Conservation (phyloP, 2,329 filamentous ascomycete genomes). For the Graphiopsis chlorocephala region DNA sequence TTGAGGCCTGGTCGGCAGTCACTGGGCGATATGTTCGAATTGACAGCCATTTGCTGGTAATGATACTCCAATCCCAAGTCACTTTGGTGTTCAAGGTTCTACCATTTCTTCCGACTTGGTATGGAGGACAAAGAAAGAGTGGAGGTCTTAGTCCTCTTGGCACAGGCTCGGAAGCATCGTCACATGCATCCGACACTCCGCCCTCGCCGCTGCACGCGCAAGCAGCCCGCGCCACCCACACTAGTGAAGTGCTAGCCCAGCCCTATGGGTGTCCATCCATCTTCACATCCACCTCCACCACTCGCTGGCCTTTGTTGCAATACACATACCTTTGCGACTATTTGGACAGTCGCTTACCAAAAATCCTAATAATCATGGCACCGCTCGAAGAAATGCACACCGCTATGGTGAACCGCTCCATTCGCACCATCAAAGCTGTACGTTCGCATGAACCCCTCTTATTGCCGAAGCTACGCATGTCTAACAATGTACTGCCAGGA, state of each 20-base stretch:
- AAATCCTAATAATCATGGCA: constrained; percentile 24
- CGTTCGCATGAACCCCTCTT: constrained; percentile 29
- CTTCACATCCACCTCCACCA: not conserved
- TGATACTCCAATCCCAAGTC: not conserved
- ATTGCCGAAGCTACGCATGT: constrained; percentile 11
- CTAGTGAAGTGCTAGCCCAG: not conserved
- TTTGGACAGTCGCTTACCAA: not conserved
- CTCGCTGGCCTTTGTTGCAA: not conserved
- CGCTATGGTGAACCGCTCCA: constrained; percentile 75
- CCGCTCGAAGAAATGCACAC: constrained; percentile 45
- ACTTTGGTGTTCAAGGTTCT: not conserved
- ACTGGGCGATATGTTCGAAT: not conserved
- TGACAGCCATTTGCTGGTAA: not conserved
- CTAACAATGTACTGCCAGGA: constrained; percentile 58
- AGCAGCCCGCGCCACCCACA: not conserved
- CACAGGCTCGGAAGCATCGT: not conserved
- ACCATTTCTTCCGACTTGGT: not conserved
- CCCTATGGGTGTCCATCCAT: not conserved
- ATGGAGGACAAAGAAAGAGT: not conserved
- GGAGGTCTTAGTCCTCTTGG: not conserved
- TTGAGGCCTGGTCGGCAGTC: not conserved
- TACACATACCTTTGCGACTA: not conserved
- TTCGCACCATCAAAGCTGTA: constrained; percentile 84
- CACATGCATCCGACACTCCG: not conserved
- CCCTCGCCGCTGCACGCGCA: not conserved